Evolutionary conservation across 345 rosid genomes (phyloP), one percentile per base, ranked within the genome.

Genomic region (Lepidium aucheri): DNA sequence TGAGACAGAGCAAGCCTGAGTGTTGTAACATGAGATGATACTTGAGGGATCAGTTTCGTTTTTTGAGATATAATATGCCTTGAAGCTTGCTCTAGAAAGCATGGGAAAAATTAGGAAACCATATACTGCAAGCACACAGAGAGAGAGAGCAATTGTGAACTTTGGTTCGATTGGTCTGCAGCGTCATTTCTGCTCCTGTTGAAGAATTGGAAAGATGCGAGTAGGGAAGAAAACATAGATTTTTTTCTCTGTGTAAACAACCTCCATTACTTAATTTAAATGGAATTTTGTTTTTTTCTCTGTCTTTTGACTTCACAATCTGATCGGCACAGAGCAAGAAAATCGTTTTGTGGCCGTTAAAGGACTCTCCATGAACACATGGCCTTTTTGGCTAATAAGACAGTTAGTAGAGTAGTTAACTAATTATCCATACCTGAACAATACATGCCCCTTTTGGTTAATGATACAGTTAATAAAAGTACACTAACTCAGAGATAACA

Each of bases 11-110:
- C 62, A 78, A 36, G 57, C 87, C 96, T 9, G 72, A 81, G n/a
- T 93, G 98, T 79, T 93, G 98, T 77, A 77, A 84, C 74, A 84
- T 90, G 96, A 85, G 96, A 85, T 85, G 81, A 83, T 56, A 3
- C 8, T 39, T 28, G 73, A 52, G 55, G 45, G 12, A 26, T 49
- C 47, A 57, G 26, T 17, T 26, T 9, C 26, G 47, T 58, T 42
- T 59, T 52, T 34, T 56, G 44, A 57, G 16, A 71, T 72, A 32
- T 40, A 28, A 40, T 16, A 30, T 54, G 53, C 70, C 59, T 46
- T 56, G 56, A 71, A 46, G 52, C 57, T 32, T 63, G 63, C 62
- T 43, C 4, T 15, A 41, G 61, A 50, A 64, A 57, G 70, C 59
- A 40, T 49, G 6, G 57, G 39, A 33, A 33, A 41, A 18, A 42